A percentile compares a stretch with the other conserved stretches of the same genome.
Conservation (phyloP, 2,329 filamentous ascomycete species). For the Aspergillus oerlinghausenensis region DNA sequence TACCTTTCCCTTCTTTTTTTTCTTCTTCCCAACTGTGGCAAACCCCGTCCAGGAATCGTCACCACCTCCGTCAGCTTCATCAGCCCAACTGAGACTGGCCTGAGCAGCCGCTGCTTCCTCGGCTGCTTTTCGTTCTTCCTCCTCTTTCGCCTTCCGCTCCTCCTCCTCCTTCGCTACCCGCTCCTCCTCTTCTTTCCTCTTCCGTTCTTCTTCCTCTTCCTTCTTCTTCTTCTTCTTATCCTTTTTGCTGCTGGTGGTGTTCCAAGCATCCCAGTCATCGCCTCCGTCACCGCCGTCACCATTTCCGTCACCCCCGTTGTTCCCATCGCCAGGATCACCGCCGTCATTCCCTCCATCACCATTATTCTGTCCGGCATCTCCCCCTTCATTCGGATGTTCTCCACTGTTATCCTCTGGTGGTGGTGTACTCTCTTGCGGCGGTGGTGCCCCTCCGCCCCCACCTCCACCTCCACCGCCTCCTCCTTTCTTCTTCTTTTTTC, state of each 20-base stretch:
- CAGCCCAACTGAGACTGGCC: slow-evolving; percentile 42
- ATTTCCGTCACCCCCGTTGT: slow-evolving; percentile 11
- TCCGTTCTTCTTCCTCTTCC: slow-evolving; percentile 29
- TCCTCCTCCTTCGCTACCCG: slow-evolving; percentile 25
- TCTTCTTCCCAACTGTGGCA: slow-evolving; percentile 47
- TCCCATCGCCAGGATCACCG: slow-evolving; percentile 27
- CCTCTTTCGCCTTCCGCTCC: slow-evolving; percentile 21
- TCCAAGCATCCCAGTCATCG: slow-evolving; percentile 39
- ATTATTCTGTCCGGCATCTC: slow-evolving; percentile 10
- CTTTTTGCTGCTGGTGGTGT: slow-evolving; percentile 27
- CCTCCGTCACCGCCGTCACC: slow-evolving; percentile 32
- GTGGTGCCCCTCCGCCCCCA: slow-evolving; percentile 2
- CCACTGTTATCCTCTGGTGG: slow-evolving; percentile 21
- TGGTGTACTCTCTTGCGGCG: slow-evolving; percentile 11
- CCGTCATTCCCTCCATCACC: slow-evolving; percentile 44
- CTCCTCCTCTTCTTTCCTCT: slow-evolving; percentile 25
- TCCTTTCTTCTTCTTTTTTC: slow-evolving; percentile 29
- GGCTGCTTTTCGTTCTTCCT: slow-evolving; percentile 26
- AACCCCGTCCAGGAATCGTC: slow-evolving; percentile 53
- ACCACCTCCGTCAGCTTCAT: slow-evolving; percentile 38
- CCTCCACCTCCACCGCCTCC: background rate
- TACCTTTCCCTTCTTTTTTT: slow-evolving; percentile 58
- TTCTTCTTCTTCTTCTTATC: slow-evolving; percentile 32
- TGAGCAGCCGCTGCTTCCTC: slow-evolving; percentile 22
- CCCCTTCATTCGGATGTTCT: slow-evolving; percentile 11